Evolutionary conservation across 768 basidiomycete genomes (phyloP), one percentile per base, ranked within the genome.

Genomic region (Daedaleopsis sinensis): DNA sequence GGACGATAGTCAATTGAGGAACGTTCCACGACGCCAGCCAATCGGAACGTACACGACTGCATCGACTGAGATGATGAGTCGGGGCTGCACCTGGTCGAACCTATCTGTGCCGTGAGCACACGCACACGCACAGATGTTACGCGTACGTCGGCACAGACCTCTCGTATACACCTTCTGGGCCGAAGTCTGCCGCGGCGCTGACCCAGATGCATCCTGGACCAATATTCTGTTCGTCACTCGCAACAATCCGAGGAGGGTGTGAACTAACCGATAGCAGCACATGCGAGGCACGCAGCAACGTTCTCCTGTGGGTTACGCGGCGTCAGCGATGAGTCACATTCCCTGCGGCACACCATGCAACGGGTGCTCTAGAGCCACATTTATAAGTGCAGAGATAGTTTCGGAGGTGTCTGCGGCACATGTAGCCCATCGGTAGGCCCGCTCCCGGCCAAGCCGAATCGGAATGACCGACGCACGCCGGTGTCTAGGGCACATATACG

Each of bases 161-260:
- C 74, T 94, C 90, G 46, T 88, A 75, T 2, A 91, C 89, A 11
- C 91, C 91, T 62, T 85, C 82, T 19, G 88, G 77, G n/a, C 88
- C 91, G 73, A 93, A 93, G 73, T 93, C 91, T 16, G 90, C 85
- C 18, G 91, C 89, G 15, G 89, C 90, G 68, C 85, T 87, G 47
- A 91, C 90, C 88, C 90, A 94, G 46, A 93, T 89, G n/a, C 81
- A 90, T 49, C 87, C 75, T 76, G 55, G 19, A 42, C 35, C 32
- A 60, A 13, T n/a, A n/a, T 19, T 7, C 27, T 24, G 42, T 21
- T 19, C 37, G 21, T 23, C 42, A 47, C 36, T 39, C 18, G 47
- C 44, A 15, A 43, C 53, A 38, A 52, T 42, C 47, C 24, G 38
- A 54, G 15, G 23, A 44, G 18, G 21, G 24, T 2, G 27, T 2